phyloP scores from a whole-genome alignment of 2,329 filamentous ascomycete species.

The Didymella pinodella region DNA sequence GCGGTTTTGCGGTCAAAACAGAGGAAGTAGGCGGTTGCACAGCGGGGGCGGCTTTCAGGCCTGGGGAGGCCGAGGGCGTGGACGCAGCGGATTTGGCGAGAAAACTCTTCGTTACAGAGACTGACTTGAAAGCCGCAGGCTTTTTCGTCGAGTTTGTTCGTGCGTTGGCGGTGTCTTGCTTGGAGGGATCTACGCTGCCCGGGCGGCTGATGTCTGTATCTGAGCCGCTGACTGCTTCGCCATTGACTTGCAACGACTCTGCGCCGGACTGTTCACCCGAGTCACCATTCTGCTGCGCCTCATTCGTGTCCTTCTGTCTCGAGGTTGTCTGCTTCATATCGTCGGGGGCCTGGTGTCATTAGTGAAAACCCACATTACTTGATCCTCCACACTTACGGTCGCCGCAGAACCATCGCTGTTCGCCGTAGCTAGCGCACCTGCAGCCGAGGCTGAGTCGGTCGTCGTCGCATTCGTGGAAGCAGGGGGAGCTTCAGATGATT shows the following conservation, averaged over 20 bases:
- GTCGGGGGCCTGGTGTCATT: slow-evolving; percentile 26
- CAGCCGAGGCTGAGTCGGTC: slow-evolving; percentile 29
- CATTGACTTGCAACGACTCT: slow-evolving; percentile 56
- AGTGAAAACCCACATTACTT: slow-evolving; percentile 20
- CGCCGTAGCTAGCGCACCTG: slow-evolving; percentile 28
- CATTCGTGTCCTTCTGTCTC: slow-evolving; percentile 29
- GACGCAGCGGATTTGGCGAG: slow-evolving; percentile 73
- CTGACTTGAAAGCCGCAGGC: slow-evolving; percentile 80
- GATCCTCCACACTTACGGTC: slow-evolving; percentile 33
- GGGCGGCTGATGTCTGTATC: slow-evolving; percentile 76
- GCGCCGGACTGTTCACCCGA: slow-evolving; percentile 44
- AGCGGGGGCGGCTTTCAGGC: slow-evolving; percentile 61
- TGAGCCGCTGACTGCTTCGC: slow-evolving; percentile 76
- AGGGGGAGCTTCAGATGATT: slow-evolving; percentile 42
- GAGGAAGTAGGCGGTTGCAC: slow-evolving; percentile 52
- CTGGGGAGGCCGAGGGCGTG: slow-evolving; percentile 59
- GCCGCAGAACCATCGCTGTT: slow-evolving; percentile 27
- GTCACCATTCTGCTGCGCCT: slow-evolving; percentile 48
- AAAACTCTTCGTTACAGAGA: slow-evolving; percentile 86
- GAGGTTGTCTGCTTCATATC: slow-evolving; percentile 24
- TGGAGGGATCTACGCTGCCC: slow-evolving; percentile 60
- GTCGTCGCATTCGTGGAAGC: slow-evolving; percentile 44
- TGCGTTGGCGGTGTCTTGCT: slow-evolving; percentile 66
- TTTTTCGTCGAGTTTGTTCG: slow-evolving; percentile 70
- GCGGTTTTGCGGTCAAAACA: slow-evolving; percentile 67